phyloP scores from a whole-genome alignment of 2,329 filamentous ascomycete species.

The Stemphylium lycopersici region DNA sequence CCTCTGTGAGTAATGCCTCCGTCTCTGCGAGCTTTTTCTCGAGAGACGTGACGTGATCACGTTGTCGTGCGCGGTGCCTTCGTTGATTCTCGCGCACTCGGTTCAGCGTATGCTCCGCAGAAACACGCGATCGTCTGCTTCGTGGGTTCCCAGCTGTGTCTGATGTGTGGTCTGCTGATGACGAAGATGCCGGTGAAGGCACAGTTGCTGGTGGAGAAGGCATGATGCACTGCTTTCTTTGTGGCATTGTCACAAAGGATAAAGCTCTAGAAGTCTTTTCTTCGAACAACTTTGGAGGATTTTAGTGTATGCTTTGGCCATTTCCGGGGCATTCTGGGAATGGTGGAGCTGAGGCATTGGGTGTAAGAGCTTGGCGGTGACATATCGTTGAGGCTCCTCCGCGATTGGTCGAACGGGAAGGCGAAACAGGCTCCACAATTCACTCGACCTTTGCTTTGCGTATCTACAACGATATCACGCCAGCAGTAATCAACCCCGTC shows the following conservation, averaged over 20 bases:
- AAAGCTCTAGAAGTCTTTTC: not conserved
- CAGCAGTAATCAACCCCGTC: not conserved
- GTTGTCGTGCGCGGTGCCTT: conserved; percentile 56
- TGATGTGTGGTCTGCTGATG: conserved; percentile 13
- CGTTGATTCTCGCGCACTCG: conserved; percentile 61
- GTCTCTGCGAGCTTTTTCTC: conserved; percentile 44
- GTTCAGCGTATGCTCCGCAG: conserved; percentile 45
- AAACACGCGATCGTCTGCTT: conserved; percentile 27
- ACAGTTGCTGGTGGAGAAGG: conserved; percentile 1
- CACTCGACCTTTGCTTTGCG: not conserved
- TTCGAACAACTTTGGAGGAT: not conserved
- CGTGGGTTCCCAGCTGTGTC: conserved; percentile 18
- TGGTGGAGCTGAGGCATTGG: conserved; percentile 17
- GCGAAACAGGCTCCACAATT: not conserved
- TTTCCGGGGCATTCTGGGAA: not conserved
- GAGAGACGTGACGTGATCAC: conserved; percentile 49
- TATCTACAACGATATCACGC: not conserved
- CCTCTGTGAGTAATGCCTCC: conserved; percentile 33
- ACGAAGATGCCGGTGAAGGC: conserved; percentile 18
- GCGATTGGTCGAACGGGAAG: conserved; percentile 33
- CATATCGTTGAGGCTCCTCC: conserved; percentile 44
- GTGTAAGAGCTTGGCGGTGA: conserved; percentile 32
- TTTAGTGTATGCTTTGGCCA: not conserved
- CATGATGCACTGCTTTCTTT: conserved; percentile 5
- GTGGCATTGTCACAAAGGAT: not conserved